Conservation (phyloP, 192 early-diverging fungal genomes). For the Entophlyctis luteolus region DNA sequence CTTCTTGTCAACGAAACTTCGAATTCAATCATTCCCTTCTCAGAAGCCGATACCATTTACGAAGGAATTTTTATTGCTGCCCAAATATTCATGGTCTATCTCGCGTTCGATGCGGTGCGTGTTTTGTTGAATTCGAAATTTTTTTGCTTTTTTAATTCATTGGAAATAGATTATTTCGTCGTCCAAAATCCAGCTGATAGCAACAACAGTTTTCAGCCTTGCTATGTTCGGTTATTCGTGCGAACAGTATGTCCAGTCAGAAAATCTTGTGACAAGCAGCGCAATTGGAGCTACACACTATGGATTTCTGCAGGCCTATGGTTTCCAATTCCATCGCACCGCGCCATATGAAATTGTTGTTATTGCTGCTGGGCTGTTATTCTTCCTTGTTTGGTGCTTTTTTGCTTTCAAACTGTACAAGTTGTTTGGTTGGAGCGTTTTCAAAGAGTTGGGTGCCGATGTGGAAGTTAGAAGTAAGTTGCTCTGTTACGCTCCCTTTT, state of each 20-base stretch:
- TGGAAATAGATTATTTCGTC: slow-evolving; percentile 25
- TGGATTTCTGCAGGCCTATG: background rate
- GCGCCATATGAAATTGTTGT: slow-evolving; percentile 29
- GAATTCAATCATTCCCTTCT: background rate
- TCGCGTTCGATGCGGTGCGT: slow-evolving; percentile 48
- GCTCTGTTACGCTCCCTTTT: background rate
- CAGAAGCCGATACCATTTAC: slow-evolving; percentile 41
- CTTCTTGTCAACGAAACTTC: slow-evolving; percentile 1
- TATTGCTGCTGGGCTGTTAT: slow-evolving; percentile 34
- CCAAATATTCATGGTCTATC: slow-evolving; percentile 43
- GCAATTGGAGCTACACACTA: background rate
- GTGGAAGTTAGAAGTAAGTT: slow-evolving; percentile 44
- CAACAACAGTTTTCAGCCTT: slow-evolving; percentile 44
- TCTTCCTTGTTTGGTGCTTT: slow-evolving; percentile 41
- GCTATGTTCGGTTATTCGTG: slow-evolving; percentile 37
- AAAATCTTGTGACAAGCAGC: slow-evolving; percentile 18
- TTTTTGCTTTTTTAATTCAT: background rate
- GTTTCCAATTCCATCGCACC: slow-evolving; percentile 31
- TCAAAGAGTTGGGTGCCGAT: slow-evolving; percentile 58
- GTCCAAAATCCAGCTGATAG: slow-evolving; percentile 50
- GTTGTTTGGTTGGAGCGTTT: slow-evolving; percentile 57
- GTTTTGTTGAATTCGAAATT: background rate
- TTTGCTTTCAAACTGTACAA: slow-evolving; percentile 43
- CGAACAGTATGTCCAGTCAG: slow-evolving; percentile 41
- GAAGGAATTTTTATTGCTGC: slow-evolving; percentile 41